phyloP scores from a whole-genome alignment of 164 flowering plant genomes.

The Kalanchoe fedtschenkoi region DNA sequence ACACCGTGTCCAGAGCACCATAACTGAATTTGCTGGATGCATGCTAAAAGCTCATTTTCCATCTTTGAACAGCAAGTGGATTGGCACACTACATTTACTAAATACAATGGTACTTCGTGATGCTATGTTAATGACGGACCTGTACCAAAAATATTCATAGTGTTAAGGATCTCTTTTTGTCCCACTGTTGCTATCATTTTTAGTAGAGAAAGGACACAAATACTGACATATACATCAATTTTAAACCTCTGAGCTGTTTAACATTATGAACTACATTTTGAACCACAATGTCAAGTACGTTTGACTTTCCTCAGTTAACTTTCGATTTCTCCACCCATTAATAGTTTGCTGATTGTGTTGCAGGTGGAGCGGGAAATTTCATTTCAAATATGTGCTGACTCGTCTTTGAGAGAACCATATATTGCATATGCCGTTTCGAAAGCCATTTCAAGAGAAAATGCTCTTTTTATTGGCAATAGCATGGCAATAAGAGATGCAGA shows the following conservation, averaged over 20 bases:
- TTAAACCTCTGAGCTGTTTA: too few relatives aligned
- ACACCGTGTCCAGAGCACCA: conserved; percentile 65
- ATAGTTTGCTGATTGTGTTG: conserved; percentile 1
- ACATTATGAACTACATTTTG: neutral
- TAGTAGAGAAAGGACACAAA: neutral
- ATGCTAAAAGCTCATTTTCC: conserved; percentile 34
- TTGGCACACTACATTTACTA: conserved; percentile 26
- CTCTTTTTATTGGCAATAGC: conserved; percentile 87
- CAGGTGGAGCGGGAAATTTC: conserved; percentile 68
- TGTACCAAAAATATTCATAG: neutral
- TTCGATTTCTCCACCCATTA: neutral
- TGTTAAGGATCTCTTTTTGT: neutral
- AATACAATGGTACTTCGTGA: conserved; percentile 41
- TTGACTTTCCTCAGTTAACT: conserved; percentile 1
- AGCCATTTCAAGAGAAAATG: conserved; percentile 42
- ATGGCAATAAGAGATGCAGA: conserved; percentile 83
- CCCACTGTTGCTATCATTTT: neutral
- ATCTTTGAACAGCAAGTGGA: conserved; percentile 36
- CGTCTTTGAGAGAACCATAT: conserved; percentile 72
- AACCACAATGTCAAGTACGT: neutral
- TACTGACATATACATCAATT: too few relatives aligned
- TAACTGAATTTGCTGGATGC: conserved; percentile 41
- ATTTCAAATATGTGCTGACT: conserved; percentile 45
- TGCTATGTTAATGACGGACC: neutral
- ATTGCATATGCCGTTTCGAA: conserved; percentile 52